Evolutionary conservation across 768 basidiomycete genomes (phyloP).

Genomic region (Trametes cubensis): DNA sequence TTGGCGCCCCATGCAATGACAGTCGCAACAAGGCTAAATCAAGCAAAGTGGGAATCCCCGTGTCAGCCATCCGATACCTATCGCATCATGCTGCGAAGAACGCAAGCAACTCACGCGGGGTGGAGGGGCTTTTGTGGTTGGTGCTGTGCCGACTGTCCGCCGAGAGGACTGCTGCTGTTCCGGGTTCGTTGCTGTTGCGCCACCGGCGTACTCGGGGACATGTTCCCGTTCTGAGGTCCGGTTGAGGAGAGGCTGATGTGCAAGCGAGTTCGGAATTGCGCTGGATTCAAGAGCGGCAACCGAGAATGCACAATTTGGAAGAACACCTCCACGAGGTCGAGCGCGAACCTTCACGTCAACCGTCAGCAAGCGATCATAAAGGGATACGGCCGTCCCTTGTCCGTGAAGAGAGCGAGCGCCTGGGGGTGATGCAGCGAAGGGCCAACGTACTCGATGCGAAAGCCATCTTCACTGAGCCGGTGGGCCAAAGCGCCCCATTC

Average conservation of each 20-base stretch:
- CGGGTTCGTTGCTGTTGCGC: slow-evolving; percentile 22
- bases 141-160: slow-evolving; percentile 20
- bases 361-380: slow-evolving; percentile 17
- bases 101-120: slow-evolving; percentile 30
- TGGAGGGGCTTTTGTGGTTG: slow-evolving; percentile 29
- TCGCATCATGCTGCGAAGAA: slow-evolving; percentile 5
- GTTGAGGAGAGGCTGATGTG: slow-evolving; percentile 38
- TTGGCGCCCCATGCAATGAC: slow-evolving; percentile 92
- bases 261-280: slow-evolving; percentile 75
- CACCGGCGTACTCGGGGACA: slow-evolving; percentile 28
- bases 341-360: slow-evolving; percentile 67
- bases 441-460: slow-evolving; percentile 78
- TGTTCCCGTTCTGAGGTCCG: slow-evolving; percentile 21
- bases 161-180: slow-evolving; percentile 20
- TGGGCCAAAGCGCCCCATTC: slow-evolving; percentile 77
- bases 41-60: slow-evolving; percentile 12
- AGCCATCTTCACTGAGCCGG: slow-evolving; percentile 70
- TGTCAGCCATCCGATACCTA: slow-evolving; percentile 4
- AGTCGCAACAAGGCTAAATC: slow-evolving; percentile 69
- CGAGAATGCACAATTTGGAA: slow-evolving; percentile 92
- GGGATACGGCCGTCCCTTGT: slow-evolving; percentile 13
- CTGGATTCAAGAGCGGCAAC: slow-evolving; percentile 83
- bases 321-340: slow-evolving; percentile 92
- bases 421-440: too few species aligned
- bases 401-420: too few species aligned